Percentiles rank a stretch among this genome's conserved stretches.
These are phyloP conservation scores for Penicillium odoratum DNA, from an alignment of 495 filamentous ascomycete species.

Conservation along the genomic window DNA sequence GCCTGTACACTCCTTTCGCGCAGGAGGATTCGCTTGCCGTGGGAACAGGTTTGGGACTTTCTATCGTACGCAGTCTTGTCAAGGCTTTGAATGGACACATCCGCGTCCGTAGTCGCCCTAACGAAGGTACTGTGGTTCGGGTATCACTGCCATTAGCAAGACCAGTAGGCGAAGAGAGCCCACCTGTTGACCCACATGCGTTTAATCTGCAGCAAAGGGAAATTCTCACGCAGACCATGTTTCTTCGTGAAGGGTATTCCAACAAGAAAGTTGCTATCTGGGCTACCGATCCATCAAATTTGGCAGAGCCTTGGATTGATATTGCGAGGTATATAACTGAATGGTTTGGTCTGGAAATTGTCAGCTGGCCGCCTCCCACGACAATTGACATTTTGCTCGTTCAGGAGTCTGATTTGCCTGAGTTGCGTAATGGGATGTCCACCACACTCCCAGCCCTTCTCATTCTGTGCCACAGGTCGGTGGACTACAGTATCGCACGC, in stretches of 20 bases:
- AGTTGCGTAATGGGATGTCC: conserved; percentile 16
- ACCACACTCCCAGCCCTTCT: conserved; percentile 34
- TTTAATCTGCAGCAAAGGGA: conserved; percentile 25
- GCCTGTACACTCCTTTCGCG: conserved; percentile 70
- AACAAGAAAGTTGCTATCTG: conserved; percentile 30
- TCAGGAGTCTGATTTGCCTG: conserved; percentile 36
- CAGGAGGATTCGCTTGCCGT: conserved; percentile 67
- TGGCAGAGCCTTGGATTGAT: conserved; percentile 20
- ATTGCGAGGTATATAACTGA: conserved; percentile 37
- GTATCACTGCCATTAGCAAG: conserved; percentile 47
- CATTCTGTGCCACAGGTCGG: conserved; percentile 36
- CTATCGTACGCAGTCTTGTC: conserved; percentile 56
- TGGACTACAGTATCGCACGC: conserved; percentile 31
- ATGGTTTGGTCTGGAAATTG: conserved; percentile 48
- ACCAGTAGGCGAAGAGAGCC: conserved; percentile 31
- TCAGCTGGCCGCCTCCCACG: conserved; percentile 31
- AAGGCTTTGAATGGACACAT: conserved; percentile 54
- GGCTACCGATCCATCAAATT: conserved; percentile 21
- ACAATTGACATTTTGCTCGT: conserved; percentile 43
- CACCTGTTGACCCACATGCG: conserved; percentile 16
- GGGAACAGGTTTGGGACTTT: conserved; percentile 54
- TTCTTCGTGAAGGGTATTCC: conserved; percentile 31
- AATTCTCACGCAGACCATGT: conserved; percentile 21
- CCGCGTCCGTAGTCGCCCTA: conserved; percentile 49
- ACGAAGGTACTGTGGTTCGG: conserved; percentile 52